These are phyloP conservation scores for Stephanodiscus triporus DNA, from an alignment of 108 stramenopile species.

Conservation along the genomic window DNA sequence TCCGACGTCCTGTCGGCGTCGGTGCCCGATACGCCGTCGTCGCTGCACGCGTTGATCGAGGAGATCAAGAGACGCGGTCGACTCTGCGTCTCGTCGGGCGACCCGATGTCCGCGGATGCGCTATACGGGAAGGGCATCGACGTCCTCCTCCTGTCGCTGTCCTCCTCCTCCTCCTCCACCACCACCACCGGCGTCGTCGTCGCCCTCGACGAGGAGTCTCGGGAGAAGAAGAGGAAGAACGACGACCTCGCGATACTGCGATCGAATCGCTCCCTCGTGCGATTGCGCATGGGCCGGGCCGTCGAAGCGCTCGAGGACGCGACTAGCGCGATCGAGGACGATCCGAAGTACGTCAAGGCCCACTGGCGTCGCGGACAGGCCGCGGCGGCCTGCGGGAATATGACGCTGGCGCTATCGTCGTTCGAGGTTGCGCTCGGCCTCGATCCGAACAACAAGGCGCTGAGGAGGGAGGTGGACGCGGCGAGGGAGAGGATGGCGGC, in stretches of 20 bases:
- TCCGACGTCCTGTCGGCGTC: slow-evolving; percentile 65
- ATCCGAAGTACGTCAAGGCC: slow-evolving; percentile 77
- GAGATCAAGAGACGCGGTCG: slow-evolving; percentile 82
- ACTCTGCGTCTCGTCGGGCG: slow-evolving; percentile 59
- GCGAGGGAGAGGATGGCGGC: slow-evolving; percentile 59
- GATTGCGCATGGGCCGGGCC: slow-evolving; percentile 64
- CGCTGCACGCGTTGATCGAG: slow-evolving; percentile 63
- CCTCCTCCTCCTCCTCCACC: neutral
- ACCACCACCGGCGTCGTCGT: neutral
- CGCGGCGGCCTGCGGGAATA: slow-evolving; percentile 47
- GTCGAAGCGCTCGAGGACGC: slow-evolving; percentile 61
- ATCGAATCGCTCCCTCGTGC: slow-evolving; percentile 72
- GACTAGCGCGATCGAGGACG: slow-evolving; percentile 49
- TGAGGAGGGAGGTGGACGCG: slow-evolving; percentile 63
- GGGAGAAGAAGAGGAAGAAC: slow-evolving; percentile 12
- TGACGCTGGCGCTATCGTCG: slow-evolving; percentile 59
- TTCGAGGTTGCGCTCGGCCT: slow-evolving; percentile 59
- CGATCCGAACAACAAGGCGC: slow-evolving; percentile 76
- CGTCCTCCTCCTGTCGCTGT: slow-evolving; percentile 1
- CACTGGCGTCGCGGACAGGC: slow-evolving; percentile 85
- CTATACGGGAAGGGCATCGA: slow-evolving; percentile 78
- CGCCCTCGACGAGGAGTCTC: neutral
- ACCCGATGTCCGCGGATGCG: slow-evolving; percentile 69
- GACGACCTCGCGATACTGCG: slow-evolving; percentile 61
- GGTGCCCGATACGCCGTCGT: slow-evolving; percentile 56